Percentiles rank a stretch among this genome's conserved stretches.
Evolutionary conservation across 352 stramenopile genomes (phyloP).

Genomic region (Globisporangium mamillatum): DNA sequence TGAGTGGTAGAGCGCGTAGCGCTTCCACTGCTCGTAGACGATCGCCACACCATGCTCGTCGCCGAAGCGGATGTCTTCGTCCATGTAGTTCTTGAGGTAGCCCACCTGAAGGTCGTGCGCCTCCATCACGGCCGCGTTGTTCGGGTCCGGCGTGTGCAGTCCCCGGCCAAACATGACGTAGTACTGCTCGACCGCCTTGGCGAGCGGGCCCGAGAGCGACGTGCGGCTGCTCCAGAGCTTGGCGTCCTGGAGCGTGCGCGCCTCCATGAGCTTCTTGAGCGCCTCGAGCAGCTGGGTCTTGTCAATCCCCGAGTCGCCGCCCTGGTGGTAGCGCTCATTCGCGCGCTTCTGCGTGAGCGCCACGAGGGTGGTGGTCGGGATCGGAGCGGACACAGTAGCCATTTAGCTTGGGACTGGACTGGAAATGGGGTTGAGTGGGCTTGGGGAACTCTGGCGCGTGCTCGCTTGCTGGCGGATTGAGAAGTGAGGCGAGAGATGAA

Average conservation of each 20-base stretch:
- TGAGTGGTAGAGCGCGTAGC: slow-evolving; percentile 22
- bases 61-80: slow-evolving; percentile 37
- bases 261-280: slow-evolving; percentile 14
- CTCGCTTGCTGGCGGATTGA: background rate
- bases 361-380: slow-evolving; percentile 8
- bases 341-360: slow-evolving; percentile 14
- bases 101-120: slow-evolving; percentile 19
- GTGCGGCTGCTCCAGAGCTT: slow-evolving; percentile 20
- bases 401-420: background rate
- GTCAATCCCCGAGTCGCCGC: slow-evolving; percentile 7
- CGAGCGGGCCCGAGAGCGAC: slow-evolving; percentile 13
- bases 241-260: slow-evolving; percentile 14
- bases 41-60: slow-evolving; percentile 11
- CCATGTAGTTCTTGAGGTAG: slow-evolving; percentile 43
- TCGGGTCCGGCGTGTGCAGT: slow-evolving; percentile 11
- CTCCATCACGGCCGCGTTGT: slow-evolving; percentile 7
- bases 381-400: background rate
- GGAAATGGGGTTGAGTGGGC: background rate
- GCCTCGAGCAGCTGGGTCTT: slow-evolving; percentile 16
- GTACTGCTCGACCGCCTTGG: slow-evolving; percentile 20
- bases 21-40: slow-evolving; percentile 24
- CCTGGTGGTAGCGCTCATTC: slow-evolving; percentile 13
- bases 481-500: background rate
- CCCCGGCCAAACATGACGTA: slow-evolving; percentile 19
- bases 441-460: background rate